Evolutionary conservation across 2,329 filamentous ascomycete species (phyloP).

Genomic region (Chrysosporium queenslandicum): DNA sequence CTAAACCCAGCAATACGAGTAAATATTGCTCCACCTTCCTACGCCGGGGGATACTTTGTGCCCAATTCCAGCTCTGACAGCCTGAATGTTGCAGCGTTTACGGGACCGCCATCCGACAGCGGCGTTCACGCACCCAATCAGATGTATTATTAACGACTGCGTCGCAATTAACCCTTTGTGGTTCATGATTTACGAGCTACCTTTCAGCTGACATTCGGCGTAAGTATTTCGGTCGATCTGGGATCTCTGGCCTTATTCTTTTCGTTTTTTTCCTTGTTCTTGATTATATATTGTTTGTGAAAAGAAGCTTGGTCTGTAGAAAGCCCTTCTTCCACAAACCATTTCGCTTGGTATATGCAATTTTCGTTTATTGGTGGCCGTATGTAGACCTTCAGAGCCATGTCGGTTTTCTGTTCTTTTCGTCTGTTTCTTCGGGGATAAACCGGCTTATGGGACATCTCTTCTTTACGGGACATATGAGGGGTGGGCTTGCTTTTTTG

Average conservation of each 20-base stretch:
- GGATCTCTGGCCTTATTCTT: neutral
- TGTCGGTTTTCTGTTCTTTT: neutral
- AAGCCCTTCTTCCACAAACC: neutral
- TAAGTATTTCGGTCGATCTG: neutral
- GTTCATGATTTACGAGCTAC: neutral
- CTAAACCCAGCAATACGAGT: neutral
- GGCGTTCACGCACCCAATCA: neutral
- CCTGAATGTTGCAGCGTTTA: neutral
- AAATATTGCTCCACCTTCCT: neutral
- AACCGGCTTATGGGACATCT: neutral
- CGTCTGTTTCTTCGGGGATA: neutral
- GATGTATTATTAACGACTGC: slow-evolving; percentile 9
- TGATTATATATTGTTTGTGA: neutral
- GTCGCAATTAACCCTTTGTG: neutral
- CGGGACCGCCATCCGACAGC: neutral
- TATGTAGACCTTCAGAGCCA: neutral
- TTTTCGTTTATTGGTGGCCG: neutral
- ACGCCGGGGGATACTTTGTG: neutral
- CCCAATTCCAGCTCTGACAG: neutral
- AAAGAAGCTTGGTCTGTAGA: neutral
- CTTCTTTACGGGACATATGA: neutral
- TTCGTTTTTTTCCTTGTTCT: neutral
- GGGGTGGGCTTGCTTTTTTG: neutral
- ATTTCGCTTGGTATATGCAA: neutral
- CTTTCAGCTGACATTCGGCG: neutral